Base-by-base conservation (phyloP, 805 yeast genomes). In the Grigorovia yakushimaensis region DNA sequence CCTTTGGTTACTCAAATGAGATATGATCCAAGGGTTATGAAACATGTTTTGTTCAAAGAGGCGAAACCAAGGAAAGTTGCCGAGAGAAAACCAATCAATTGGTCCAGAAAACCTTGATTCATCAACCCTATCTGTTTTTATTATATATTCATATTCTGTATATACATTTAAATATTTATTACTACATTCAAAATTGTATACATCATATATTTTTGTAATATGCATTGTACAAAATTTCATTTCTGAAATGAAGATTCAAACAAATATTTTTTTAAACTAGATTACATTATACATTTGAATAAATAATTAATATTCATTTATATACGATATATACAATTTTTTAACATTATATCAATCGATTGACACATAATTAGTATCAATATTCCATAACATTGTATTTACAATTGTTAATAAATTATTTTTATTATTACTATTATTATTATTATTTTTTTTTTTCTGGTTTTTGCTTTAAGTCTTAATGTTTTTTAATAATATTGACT, bases 41-140 rank as follows among this genome's bases (percentile, higher is more conserved):
- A 96, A 66, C 96, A 88, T 70, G 96, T 93, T 45, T 72, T 91
- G 51, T 91, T 93, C 71, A 79, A 81, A 27, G 98, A 91, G 65
- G 78, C 84, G 46, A 86, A 85, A 65, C 88, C 87, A 73, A 79
- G 98, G 66, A 88, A 84, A 66, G 77, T 82, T 13, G 79, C 79
- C 7, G 80, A 74, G 45, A 63, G 66, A 33, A 71, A 69, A 47
- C 75, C 78, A 15, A 51, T 75, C 39, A 76, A 70, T 53, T 77
- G 76, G 56, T 62, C 75, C 2, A 69, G 80, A 53, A 64, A 57
- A 3, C 36, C 51, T 20, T 33, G 6, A 33, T 33, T 15, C 4
- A 13, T 15, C n/a, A 10, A 9, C 5, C 17, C 4, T 33, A n/a
- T n/a, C n/a, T n/a, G n/a, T 15, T 33, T 7, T 33, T 7, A 33